A percentile compares a stretch with the other conserved stretches of the same genome.
These are phyloP conservation scores for Fusarium neocosmosporiellum DNA, from an alignment of 2,329 filamentous ascomycete genomes.

Conservation along the genomic window DNA sequence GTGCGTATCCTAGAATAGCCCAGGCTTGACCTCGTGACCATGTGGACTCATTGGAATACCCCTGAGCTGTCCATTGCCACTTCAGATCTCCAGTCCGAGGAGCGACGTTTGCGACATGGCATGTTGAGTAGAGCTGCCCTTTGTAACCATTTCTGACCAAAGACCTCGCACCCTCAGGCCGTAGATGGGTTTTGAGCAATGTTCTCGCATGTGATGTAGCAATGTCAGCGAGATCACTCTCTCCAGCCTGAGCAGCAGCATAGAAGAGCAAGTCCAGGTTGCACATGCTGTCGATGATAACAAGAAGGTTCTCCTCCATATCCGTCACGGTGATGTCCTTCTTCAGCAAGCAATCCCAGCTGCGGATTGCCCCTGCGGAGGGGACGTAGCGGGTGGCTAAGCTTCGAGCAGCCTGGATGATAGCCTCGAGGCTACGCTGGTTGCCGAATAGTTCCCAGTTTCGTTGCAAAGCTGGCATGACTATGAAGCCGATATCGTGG, in stretches of 20 bases:
- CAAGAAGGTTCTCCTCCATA: slow-evolving; percentile 42
- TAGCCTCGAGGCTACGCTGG: slow-evolving; percentile 48
- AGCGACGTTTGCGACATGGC: slow-evolving; percentile 59
- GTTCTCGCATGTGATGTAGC: slow-evolving; percentile 50
- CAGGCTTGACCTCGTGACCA: slow-evolving; percentile 63
- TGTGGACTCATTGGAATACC: slow-evolving; percentile 51
- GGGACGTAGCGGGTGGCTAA: slow-evolving; percentile 56
- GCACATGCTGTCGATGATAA: slow-evolving; percentile 57
- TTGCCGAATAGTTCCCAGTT: slow-evolving; percentile 55
- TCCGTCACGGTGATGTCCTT: slow-evolving; percentile 39
- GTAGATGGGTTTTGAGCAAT: slow-evolving; percentile 53
- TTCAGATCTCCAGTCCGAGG: slow-evolving; percentile 8
- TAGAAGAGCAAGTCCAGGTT: slow-evolving; percentile 55
- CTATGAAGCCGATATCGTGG: slow-evolving; percentile 59
- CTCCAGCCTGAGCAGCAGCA: slow-evolving; percentile 26
- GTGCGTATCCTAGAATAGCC: slow-evolving; percentile 60
- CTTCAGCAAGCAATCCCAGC: slow-evolving; percentile 56
- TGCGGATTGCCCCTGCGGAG: slow-evolving; percentile 56
- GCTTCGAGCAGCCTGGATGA: slow-evolving; percentile 57
- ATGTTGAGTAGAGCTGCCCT: slow-evolving; percentile 20
- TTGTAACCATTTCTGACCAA: slow-evolving; percentile 24
- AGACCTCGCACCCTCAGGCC: slow-evolving; percentile 37
- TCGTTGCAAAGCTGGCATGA: slow-evolving; percentile 58
- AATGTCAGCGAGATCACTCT: no score
- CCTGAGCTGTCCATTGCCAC: no score